phyloP scores from a whole-genome alignment of 164 flowering plant genomes.

The Dillenia turbinata region DNA sequence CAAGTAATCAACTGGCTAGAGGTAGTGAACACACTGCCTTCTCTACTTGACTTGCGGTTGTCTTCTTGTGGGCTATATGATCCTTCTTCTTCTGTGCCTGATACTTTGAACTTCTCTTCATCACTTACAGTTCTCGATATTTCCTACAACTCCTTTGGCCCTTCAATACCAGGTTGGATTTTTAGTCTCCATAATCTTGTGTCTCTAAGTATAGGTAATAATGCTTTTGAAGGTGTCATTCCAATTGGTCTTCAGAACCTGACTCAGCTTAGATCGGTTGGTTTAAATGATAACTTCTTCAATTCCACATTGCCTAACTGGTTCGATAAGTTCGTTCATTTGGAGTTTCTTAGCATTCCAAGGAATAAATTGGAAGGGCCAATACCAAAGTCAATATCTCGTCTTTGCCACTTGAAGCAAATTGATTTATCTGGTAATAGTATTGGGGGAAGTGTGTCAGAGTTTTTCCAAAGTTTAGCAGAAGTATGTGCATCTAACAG shows the following conservation, averaged over 20 bases:
- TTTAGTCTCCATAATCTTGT: too few species aligned
- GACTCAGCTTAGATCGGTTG: too few species aligned
- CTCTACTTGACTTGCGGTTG: constrained; percentile 8
- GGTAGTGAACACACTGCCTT: constrained; percentile 11
- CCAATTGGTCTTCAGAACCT: too few species aligned
- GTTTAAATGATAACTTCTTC: background rate
- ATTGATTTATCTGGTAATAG: background rate
- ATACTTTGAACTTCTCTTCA: too few species aligned
- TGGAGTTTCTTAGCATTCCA: background rate
- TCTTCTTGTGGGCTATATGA: constrained; percentile 7
- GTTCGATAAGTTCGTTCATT: background rate
- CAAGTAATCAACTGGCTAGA: background rate
- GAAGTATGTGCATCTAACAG: background rate
- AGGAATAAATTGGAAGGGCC: constrained; percentile 7
- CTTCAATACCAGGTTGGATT: too few species aligned
- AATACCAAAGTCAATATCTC: constrained; percentile 10
- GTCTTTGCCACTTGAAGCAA: constrained; percentile 7
- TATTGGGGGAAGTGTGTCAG: background rate
- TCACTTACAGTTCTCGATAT: too few species aligned
- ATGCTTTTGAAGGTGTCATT: too few species aligned
- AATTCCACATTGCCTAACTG: background rate
- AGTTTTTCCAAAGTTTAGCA: background rate
- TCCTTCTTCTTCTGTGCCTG: background rate
- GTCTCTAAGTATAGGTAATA: too few species aligned
- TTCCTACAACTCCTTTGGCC: too few species aligned